Evolutionary conservation across 2,329 filamentous ascomycete genomes (phyloP).

Genomic region (Nigrograna mackinnonii): DNA sequence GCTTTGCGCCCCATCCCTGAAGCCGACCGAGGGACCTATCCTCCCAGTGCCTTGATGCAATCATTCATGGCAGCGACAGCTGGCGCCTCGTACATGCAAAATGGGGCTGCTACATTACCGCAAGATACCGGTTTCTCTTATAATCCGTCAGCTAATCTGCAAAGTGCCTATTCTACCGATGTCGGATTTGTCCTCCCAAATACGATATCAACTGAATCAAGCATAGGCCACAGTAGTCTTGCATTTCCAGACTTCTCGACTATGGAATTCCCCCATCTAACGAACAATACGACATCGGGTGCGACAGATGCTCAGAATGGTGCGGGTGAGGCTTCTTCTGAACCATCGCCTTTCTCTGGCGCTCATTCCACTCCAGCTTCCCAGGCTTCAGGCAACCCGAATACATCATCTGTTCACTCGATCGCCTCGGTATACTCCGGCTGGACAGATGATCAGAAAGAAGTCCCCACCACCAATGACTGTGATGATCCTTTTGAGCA

Average conservation of each 20-base stretch:
- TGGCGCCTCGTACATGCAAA: constrained; percentile 36
- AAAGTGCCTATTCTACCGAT: constrained; percentile 20
- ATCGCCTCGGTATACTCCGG: constrained; percentile 40
- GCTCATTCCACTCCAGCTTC: constrained; percentile 31
- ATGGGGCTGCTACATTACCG: constrained; percentile 23
- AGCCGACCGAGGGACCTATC: constrained; percentile 25
- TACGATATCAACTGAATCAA: constrained; percentile 22
- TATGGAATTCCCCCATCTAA: constrained; percentile 28
- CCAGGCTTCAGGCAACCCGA: constrained; percentile 36
- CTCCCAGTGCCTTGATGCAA: constrained; percentile 38
- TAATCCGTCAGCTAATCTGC: constrained; percentile 21
- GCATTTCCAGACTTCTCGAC: constrained; percentile 29
- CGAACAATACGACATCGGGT: constrained; percentile 22
- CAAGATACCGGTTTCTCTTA: constrained; percentile 28
- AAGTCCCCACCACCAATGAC: constrained; percentile 27
- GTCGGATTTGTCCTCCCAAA: constrained; percentile 27
- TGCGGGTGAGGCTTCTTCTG: constrained; percentile 33
- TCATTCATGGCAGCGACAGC: constrained; percentile 40
- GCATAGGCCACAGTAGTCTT: constrained; percentile 24
- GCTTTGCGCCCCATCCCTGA: constrained; percentile 37
- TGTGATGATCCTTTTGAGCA: constrained; percentile 31
- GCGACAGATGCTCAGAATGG: constrained; percentile 32
- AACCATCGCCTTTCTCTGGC: constrained; percentile 39
- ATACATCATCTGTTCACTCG: constrained; percentile 36
- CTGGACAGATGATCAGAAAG: constrained; percentile 36